Percentiles rank a stretch among this genome's conserved stretches.
Evolutionary conservation across 1,139 yeast genomes (phyloP).

Genomic region (Scheffersomyces illinoinensis): DNA sequence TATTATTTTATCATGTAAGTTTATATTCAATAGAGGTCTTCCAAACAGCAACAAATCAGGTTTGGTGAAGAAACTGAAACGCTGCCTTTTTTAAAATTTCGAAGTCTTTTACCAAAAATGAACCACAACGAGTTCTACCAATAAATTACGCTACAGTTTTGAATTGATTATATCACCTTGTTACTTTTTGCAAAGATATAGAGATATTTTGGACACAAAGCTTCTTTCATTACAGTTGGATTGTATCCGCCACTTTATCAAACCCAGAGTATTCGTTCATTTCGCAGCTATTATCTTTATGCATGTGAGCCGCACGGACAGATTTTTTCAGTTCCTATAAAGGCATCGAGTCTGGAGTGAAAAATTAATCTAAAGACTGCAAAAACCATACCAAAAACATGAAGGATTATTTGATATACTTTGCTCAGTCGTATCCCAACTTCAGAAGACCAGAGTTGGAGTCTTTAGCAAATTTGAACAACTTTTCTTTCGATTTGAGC

Average conservation of each 20-base stretch:
- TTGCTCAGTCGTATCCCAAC: slow-evolving; percentile 81
- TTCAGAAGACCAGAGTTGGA: slow-evolving; percentile 84
- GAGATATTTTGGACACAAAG: neutral
- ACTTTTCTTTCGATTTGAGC: slow-evolving; percentile 59
- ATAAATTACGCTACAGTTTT: too few relatives aligned
- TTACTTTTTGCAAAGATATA: neutral
- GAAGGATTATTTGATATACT: slow-evolving; percentile 68
- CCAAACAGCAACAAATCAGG: too few relatives aligned
- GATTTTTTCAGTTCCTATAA: neutral
- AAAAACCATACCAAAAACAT: slow-evolving; percentile 17
- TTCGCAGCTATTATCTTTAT: neutral
- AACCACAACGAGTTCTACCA: too few relatives aligned
- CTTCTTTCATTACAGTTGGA: neutral
- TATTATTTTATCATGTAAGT: too few relatives aligned
- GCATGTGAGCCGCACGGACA: slow-evolving; percentile 1
- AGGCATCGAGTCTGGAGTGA: neutral
- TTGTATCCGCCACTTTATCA: neutral
- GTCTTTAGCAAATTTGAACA: slow-evolving; percentile 70
- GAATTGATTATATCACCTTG: too few relatives aligned
- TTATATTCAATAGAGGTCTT: too few relatives aligned
- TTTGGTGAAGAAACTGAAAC: too few relatives aligned
- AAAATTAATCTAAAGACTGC: neutral
- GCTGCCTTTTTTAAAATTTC: too few relatives aligned
- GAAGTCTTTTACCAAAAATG: too few relatives aligned
- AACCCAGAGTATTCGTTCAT: neutral